Evolutionary conservation across 2,329 filamentous ascomycete species (phyloP).

Genomic region (Plenodomus biglobosus): DNA sequence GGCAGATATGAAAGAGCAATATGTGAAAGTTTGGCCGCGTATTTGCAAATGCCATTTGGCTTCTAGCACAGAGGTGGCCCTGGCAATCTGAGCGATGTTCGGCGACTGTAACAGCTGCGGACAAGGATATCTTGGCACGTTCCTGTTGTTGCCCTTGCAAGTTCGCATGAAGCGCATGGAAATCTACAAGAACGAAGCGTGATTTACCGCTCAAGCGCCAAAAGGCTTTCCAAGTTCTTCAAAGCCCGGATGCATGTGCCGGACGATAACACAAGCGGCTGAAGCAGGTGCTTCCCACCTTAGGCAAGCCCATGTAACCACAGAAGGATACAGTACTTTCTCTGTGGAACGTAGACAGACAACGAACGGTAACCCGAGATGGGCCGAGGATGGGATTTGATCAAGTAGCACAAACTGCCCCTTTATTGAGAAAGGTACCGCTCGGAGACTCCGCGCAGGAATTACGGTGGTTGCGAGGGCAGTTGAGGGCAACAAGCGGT

Average conservation of each 20-base stretch:
- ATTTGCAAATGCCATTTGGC: too few relatives aligned
- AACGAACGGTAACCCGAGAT: constrained; percentile 20
- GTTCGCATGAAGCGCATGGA: not conserved
- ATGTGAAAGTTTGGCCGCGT: too few relatives aligned
- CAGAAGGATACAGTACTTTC: constrained; percentile 27
- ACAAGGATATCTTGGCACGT: not conserved
- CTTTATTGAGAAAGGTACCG: constrained; percentile 1
- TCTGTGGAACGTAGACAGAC: constrained; percentile 27
- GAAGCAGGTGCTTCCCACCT: constrained; percentile 30
- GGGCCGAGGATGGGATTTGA: constrained; percentile 18
- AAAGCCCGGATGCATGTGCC: not conserved
- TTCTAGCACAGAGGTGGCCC: too few relatives aligned
- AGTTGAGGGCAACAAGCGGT: not conserved
- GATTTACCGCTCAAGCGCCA: constrained; percentile 1
- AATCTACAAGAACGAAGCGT: not conserved
- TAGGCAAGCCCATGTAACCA: constrained; percentile 42
- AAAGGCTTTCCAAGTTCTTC: not conserved
- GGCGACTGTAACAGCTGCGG: too few relatives aligned
- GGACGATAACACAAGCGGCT: constrained; percentile 3
- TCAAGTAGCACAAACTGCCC: constrained; percentile 24
- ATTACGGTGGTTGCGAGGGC: not conserved
- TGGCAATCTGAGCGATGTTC: too few relatives aligned
- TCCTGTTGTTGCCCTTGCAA: not conserved
- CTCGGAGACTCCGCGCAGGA: not conserved
- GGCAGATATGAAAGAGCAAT: not conserved